Conservation (phyloP, 2,329 filamentous ascomycete genomes). For the Davidsoniella eucalypti region DNA sequence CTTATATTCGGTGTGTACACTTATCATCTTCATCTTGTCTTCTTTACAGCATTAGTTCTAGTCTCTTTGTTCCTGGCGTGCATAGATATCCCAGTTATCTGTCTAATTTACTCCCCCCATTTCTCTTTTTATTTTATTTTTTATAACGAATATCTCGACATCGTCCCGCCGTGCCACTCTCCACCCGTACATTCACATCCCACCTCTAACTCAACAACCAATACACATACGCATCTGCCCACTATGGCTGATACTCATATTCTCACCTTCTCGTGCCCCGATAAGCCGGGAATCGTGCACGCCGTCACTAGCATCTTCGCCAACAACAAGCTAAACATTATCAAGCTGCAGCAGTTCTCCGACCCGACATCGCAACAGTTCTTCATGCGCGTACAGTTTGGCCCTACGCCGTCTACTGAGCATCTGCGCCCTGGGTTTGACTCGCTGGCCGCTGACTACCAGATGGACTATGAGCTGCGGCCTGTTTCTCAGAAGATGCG, state of each 20-base stretch:
- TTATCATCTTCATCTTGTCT: neutral
- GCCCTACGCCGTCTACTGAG: constrained; percentile 33
- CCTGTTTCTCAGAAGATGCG: constrained; percentile 53
- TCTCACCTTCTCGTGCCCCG: constrained; percentile 68
- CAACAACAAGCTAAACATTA: constrained; percentile 57
- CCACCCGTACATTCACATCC: neutral
- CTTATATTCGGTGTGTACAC: neutral
- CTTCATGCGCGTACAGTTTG: constrained; percentile 82
- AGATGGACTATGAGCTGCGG: constrained; percentile 56
- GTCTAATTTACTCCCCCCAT: neutral
- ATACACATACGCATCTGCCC: neutral
- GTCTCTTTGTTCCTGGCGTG: neutral
- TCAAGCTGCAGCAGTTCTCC: constrained; percentile 73
- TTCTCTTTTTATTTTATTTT: neutral
- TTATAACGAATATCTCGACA: neutral
- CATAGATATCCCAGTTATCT: neutral
- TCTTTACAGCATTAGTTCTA: neutral
- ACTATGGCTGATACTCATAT: constrained; percentile 30
- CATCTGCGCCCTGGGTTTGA: constrained; percentile 40
- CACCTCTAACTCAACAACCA: neutral
- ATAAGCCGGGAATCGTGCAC: constrained; percentile 72
- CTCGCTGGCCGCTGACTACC: constrained; percentile 43
- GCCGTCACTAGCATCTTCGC: constrained; percentile 67
- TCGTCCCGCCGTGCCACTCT: neutral
- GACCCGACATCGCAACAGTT: constrained; percentile 59